Evolutionary conservation across 768 basidiomycete genomes (phyloP).

Genomic region (Tephrocybe sp.): DNA sequence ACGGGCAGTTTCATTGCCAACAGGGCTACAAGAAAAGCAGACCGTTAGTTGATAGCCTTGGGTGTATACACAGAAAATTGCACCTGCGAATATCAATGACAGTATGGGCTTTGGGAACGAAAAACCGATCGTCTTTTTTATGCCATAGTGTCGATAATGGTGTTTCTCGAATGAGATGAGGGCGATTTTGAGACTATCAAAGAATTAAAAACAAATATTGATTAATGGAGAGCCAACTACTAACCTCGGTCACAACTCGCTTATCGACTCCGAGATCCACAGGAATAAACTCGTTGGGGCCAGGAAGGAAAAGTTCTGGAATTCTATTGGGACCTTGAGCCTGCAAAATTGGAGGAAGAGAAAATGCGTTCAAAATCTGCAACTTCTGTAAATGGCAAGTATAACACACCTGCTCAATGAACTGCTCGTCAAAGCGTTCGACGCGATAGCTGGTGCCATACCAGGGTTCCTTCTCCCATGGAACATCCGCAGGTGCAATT

Average conservation of each 20-base stretch:
- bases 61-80: not conserved
- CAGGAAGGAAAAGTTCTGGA: constrained; percentile 72
- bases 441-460: constrained; percentile 89
- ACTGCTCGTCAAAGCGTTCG: constrained; percentile 61
- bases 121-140: constrained; percentile 97
- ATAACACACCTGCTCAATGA: constrained; percentile 49
- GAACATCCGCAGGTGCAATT: constrained; percentile 34
- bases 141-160: constrained; percentile 81
- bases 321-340: constrained; percentile 64
- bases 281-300: constrained; percentile 90
- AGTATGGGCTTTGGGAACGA: constrained; percentile 86
- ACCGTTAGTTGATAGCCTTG: not conserved
- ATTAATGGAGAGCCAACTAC: not conserved
- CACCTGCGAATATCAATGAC: constrained; percentile 77
- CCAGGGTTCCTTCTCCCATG: constrained; percentile 83
- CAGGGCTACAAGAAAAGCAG: constrained; percentile 43
- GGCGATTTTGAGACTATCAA: constrained; percentile 67
- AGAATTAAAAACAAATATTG: constrained; percentile 7
- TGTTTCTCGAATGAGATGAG: constrained; percentile 73
- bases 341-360: constrained; percentile 29
- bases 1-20: constrained; percentile 61
- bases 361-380: not conserved
- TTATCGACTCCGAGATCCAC: constrained; percentile 82
- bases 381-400: not conserved
- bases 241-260: constrained; percentile 60